Evolutionary conservation across 192 early-diverging fungal genomes (phyloP).

Genomic region (Piromyces finnis): DNA sequence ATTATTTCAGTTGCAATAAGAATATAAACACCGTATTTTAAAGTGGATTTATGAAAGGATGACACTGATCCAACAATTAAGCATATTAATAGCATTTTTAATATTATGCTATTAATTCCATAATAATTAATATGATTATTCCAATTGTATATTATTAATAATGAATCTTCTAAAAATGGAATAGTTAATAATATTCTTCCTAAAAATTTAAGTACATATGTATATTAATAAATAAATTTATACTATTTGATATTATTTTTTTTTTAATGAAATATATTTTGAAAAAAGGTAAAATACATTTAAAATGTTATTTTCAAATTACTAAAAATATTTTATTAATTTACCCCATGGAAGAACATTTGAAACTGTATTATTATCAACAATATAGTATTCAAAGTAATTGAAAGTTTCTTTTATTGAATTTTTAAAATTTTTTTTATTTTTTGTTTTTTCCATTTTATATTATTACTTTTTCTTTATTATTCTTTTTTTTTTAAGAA

Average conservation of each 20-base stretch:
- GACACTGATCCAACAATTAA: background rate
- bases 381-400: background rate
- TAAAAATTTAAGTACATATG: too few species aligned
- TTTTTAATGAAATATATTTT: too few species aligned
- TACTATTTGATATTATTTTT: too few species aligned
- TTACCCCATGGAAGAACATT: background rate
- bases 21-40: background rate
- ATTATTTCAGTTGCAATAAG: background rate
- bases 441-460: background rate
- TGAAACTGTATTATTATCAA: background rate
- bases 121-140: background rate
- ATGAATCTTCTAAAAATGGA: background rate
- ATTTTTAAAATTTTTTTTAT: background rate
- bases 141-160: background rate
- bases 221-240: too few species aligned
- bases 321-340: too few species aligned
- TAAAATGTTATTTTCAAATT: too few species aligned
- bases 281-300: too few species aligned
- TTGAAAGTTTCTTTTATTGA: background rate
- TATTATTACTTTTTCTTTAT: too few species aligned
- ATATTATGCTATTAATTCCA: background rate
- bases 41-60: background rate
- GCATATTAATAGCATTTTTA: background rate
- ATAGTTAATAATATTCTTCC: background rate
- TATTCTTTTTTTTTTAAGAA: too few species aligned